Base-by-base conservation (phyloP, 768 basidiomycete species). In the Lentinula raphanica region DNA sequence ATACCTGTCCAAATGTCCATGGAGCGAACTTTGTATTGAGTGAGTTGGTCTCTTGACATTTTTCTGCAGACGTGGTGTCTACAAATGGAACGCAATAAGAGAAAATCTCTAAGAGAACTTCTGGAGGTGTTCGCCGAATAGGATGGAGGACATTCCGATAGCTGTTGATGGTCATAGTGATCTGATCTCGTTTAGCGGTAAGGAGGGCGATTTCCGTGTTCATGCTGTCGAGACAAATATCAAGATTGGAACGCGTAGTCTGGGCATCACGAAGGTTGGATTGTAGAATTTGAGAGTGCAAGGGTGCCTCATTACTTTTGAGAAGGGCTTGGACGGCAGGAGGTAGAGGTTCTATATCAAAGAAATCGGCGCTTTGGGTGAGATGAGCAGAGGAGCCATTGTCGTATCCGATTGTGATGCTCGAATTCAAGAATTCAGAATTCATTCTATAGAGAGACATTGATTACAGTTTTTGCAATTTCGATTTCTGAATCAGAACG, bases 71-170 rank as follows among this genome's bases (percentile, higher is more conserved):
- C 12, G 38, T 36, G 8, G 35, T 36, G 28, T 53, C 51, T 13
- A 53, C 35, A 15, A 27, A 53, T 15, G 38, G 32, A 13, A 53
- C 35, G 23, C 51, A 38, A 25, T 53, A 53, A 9, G 51, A 53
- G 23, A 53, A 53, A 17, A 53, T 53, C 25, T 53, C 51, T 36
- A 53, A 9, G 12, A 53, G 17, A 15, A 53, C 36, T 25, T 53
- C 51, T 9, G 51, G 51, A 11, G 51, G 51, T 1, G 51, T 53
- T 36, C 51, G 46, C 3, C 46, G 25, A 6, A 53, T 53, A 8
- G 51, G 51, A 38, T 53, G 51, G 39, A 53, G 51, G 23, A 53
- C 36, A 28, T 39, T 36, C 23, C 51, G 35, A 53, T 39, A 53
- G 11, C 32, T 36, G 8, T 39, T 19, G 21, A 53, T 39, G 19